Evolutionary conservation across 768 basidiomycete species (phyloP), one percentile per base, ranked within the genome.

Genomic region (Pleurotus platypus): DNA sequence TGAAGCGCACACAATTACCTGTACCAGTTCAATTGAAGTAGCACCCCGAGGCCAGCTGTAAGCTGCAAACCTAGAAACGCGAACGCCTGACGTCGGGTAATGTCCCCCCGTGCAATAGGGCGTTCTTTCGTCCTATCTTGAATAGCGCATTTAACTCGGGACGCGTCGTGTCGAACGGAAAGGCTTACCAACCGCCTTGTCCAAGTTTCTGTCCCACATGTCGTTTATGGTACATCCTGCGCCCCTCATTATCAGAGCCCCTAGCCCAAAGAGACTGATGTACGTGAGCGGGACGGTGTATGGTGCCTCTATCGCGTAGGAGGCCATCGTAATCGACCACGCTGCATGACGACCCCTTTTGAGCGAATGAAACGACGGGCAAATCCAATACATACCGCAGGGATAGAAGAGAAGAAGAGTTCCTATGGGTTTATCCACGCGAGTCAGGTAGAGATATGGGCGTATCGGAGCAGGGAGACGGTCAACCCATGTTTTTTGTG

Each of bases 201-300:
- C 97, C 46, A 97, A 82, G 59, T 92, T 85, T 61, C 79, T 81
- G 72, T 99, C 97, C 96, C 97, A 98, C 86, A 99, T 86, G 67
- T 99, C 97, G 69, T 99, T 99, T 63, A 99, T 96, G 2, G 93
- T 98, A 71, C 97, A 99, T 2, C 97, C 97, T 18, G 97, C 97
- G 4, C 96, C 93, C 16, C 97, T 86, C 97, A 99, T 99, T 50
- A 98, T 80, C 45, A 97, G 63, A 0, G 97, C 94, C 1, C 97
- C 97, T 8, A 87, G 68, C 2, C 92, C 95, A 66, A 98, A 98
- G 1, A 98, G 75, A 35, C 83, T 73, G 47, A 92, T 75, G 66
- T 94, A 96, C 15, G 82, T 85, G 55, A 93, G 67, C 13, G 92
- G 90, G 0, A 78, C 81, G 2, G 82, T 79, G 46, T 80, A 75